These are phyloP conservation scores for Colletotrichum theobromicola DNA, from an alignment of 2,329 filamentous ascomycete species.

Conservation along the genomic window DNA sequence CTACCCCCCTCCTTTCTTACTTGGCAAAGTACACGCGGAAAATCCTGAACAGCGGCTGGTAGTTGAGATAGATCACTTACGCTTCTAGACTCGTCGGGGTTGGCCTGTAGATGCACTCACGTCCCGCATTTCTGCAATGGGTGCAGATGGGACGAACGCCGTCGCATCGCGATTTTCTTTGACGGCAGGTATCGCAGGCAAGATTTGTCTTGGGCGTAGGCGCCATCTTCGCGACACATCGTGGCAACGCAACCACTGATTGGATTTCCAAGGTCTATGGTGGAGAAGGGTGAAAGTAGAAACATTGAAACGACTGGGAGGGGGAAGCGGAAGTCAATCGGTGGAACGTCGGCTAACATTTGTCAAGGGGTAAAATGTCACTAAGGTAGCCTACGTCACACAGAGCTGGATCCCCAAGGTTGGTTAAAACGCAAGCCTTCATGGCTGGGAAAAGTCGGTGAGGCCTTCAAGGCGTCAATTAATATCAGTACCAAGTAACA, in stretches of 20 bases:
- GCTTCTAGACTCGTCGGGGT: slow-evolving; percentile 8
- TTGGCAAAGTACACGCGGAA: not conserved
- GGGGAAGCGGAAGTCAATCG: not conserved
- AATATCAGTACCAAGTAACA: not conserved
- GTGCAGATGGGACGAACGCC: slow-evolving; percentile 3
- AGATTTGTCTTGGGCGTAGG: slow-evolving; percentile 2
- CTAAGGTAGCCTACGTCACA: not conserved
- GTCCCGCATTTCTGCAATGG: not conserved
- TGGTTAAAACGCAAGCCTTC: not conserved
- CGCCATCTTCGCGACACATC: not conserved
- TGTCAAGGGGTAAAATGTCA: not conserved
- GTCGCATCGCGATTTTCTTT: slow-evolving; percentile 8
- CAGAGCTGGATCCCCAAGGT: not conserved
- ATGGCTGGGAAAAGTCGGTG: not conserved
- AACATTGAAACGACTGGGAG: not conserved
- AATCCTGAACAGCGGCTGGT: not conserved
- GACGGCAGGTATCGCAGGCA: slow-evolving; percentile 10
- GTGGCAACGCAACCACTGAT: not conserved
- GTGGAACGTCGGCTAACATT: not conserved
- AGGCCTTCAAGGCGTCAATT: not conserved
- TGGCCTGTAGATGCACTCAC: not conserved
- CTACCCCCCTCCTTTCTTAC: not conserved
- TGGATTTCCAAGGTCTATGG: not conserved
- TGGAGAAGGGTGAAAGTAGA: not conserved
- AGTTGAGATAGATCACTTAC: not conserved